A percentile compares a stretch with the other conserved stretches of the same genome.
Evolutionary conservation across 2,329 filamentous ascomycete species (phyloP).

Genomic region (Colletotrichum viniferum): DNA sequence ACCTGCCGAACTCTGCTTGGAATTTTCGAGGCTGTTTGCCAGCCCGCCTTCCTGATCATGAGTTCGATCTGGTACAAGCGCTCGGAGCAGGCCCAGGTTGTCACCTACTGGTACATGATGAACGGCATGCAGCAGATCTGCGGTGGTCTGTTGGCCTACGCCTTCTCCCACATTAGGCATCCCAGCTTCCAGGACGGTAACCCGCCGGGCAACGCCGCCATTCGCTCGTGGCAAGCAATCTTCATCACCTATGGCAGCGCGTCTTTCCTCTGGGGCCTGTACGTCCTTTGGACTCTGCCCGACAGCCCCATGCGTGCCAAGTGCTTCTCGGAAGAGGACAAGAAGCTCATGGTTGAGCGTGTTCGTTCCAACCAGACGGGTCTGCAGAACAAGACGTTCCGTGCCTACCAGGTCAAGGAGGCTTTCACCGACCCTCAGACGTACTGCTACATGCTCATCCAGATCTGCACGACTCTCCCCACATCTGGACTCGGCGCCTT

Average conservation of each 20-base stretch:
- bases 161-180: conserved; percentile 33
- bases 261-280: conserved; percentile 36
- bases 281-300: conserved; percentile 46
- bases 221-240: conserved; percentile 44
- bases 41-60: conserved; percentile 49
- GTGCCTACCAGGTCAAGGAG: conserved; percentile 10
- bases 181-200: background rate
- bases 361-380: conserved; percentile 40
- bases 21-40: conserved; percentile 48
- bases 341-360: conserved; percentile 39
- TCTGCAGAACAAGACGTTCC: conserved; percentile 4
- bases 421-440: background rate
- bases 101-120: conserved; percentile 34
- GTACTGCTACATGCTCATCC: conserved; percentile 6
- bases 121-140: conserved; percentile 39
- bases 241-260: conserved; percentile 45
- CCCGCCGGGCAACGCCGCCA: conserved; percentile 24
- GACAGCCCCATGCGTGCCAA: conserved; percentile 32
- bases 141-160: conserved; percentile 43
- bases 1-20: conserved; percentile 46
- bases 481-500: conserved; percentile 27
- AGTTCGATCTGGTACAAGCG: conserved; percentile 33
- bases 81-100: conserved; percentile 36
- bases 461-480: conserved; percentile 25
- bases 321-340: conserved; percentile 34